Evolutionary conservation across 208 protist genomes (phyloP).

Genomic region (Phytomonas serpens): DNA sequence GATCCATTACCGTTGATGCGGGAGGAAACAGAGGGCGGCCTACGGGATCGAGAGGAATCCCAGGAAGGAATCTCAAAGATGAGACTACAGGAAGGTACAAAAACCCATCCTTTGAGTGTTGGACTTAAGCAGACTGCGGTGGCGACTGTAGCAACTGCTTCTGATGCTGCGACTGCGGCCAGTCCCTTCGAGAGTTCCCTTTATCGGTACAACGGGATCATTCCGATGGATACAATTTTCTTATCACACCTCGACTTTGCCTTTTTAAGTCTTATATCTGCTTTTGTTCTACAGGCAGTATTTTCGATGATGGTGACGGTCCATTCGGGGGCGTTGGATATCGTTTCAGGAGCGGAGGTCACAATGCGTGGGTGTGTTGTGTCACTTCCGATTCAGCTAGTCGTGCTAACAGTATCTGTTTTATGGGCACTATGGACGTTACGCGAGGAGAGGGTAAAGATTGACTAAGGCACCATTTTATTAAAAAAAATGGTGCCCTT

Average conservation of each 20-base stretch:
- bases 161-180: not conserved
- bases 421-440: slow-evolving; percentile 39
- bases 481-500: not conserved
- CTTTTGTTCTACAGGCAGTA: slow-evolving; percentile 9
- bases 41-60: not conserved
- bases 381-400: slow-evolving; percentile 39
- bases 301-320: slow-evolving; percentile 3
- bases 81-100: slow-evolving; percentile 6
- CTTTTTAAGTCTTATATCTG: slow-evolving; percentile 5
- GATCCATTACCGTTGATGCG: not conserved
- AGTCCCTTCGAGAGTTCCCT: not conserved
- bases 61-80: not conserved
- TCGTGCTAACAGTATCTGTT: slow-evolving; percentile 34
- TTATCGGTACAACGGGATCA: not conserved
- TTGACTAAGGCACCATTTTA: slow-evolving; percentile 4
- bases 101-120: not conserved
- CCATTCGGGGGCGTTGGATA: slow-evolving; percentile 24
- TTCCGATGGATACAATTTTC: slow-evolving; percentile 13
- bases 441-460: slow-evolving; percentile 16
- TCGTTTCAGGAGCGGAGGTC: slow-evolving; percentile 12
- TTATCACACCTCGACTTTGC: slow-evolving; percentile 6
- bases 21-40: not conserved
- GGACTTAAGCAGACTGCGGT: not conserved
- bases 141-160: not conserved
- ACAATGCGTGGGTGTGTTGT: slow-evolving; percentile 28